These are phyloP conservation scores for Phytophthora uliginosa DNA, from an alignment of 352 stramenopile species.

Conservation along the genomic window DNA sequence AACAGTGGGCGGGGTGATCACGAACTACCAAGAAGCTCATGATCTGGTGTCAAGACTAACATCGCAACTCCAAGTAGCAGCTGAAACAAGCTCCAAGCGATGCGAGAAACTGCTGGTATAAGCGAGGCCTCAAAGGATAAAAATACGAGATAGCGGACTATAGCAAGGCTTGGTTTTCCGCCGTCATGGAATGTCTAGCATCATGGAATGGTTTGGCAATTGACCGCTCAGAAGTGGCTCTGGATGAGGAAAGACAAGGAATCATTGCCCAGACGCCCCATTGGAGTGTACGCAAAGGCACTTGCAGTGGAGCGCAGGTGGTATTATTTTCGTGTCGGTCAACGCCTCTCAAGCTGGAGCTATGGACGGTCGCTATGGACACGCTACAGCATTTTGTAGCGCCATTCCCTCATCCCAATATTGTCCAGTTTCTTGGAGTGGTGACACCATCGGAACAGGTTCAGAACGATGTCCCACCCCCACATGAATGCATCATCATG, in stretches of 20 bases:
- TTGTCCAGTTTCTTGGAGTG: conserved; percentile 58
- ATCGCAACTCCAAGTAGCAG: conserved; percentile 45
- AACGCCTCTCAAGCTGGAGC: conserved; percentile 37
- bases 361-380: conserved; percentile 46
- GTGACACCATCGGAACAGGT: conserved; percentile 18
- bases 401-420: conserved; percentile 53
- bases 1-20: conserved; percentile 41
- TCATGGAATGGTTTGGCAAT: conserved; percentile 38
- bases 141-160: conserved; percentile 26
- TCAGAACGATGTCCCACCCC: conserved; percentile 2
- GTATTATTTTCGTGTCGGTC: conserved; percentile 51
- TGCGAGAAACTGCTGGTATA: conserved; percentile 42
- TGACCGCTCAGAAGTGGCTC: conserved; percentile 24
- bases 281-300: conserved; percentile 48
- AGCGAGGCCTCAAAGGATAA: conserved; percentile 26
- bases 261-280: conserved; percentile 43
- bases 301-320: conserved; percentile 32
- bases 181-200: conserved; percentile 25
- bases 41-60: conserved; percentile 49
- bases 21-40: conserved; percentile 50
- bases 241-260: conserved; percentile 19
- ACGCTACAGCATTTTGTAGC: conserved; percentile 40
- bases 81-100: conserved; percentile 43
- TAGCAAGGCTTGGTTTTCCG: not conserved
- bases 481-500: conserved; percentile 46